These are phyloP conservation scores for Nicotiana noctiflora DNA, from an alignment of 257 asterid genomes.

Conservation along the genomic window DNA sequence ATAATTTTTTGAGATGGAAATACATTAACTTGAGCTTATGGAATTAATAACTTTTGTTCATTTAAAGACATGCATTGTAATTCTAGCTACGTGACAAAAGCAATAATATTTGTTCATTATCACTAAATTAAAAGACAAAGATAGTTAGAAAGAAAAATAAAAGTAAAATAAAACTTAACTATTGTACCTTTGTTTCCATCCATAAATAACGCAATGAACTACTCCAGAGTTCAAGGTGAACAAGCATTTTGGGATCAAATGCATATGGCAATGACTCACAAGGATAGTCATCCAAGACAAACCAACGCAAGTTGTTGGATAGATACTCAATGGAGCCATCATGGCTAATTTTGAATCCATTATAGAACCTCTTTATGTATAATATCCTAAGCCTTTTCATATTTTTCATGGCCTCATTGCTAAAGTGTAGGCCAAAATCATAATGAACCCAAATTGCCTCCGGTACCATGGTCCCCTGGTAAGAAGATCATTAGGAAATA, in stretches of 20 bases:
- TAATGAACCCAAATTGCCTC: background rate
- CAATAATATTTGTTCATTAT: background rate
- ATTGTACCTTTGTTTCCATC: background rate
- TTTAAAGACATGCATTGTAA: background rate
- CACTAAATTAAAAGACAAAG: constrained; percentile 8
- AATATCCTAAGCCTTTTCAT: background rate
- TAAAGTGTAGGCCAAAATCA: no score
- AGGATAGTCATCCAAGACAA: background rate
- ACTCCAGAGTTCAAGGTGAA: rapidly evolving
- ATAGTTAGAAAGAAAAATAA: background rate
- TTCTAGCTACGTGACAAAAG: background rate
- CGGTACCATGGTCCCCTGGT: background rate
- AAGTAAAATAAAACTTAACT: background rate
- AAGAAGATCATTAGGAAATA: background rate
- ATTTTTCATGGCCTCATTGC: background rate
- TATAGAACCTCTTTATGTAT: no score
- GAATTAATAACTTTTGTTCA: background rate
- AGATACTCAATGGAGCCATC: background rate
- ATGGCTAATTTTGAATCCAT: no score
- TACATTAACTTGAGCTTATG: no score
- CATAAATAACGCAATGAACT: no score
- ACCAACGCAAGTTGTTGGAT: background rate
- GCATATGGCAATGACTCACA: background rate
- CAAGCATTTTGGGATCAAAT: background rate
- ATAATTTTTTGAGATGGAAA: no score